Percentiles rank a stretch among this genome's conserved stretches.
phyloP scores from a whole-genome alignment of 768 basidiomycete species.

The Flagelloscypha sp. region DNA sequence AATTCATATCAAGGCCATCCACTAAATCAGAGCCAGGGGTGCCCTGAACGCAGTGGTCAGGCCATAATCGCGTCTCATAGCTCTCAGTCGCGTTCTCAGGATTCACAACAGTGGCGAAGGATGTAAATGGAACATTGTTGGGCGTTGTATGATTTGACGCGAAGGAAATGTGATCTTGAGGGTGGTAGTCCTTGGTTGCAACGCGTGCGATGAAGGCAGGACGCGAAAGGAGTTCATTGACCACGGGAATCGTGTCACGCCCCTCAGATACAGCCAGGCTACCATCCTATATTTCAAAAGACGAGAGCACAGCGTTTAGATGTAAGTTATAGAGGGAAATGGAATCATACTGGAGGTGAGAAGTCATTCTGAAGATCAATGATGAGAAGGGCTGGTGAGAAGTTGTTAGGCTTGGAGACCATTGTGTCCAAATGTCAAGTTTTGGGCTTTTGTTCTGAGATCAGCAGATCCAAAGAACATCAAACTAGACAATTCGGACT shows the following conservation, averaged over 20 bases:
- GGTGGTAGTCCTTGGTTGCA: constrained; percentile 40
- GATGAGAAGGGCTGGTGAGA: constrained; percentile 37
- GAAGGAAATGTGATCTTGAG: constrained; percentile 52
- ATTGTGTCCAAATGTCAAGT: constrained; percentile 1
- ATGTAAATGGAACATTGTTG: constrained; percentile 15
- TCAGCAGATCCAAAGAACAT: too few species aligned
- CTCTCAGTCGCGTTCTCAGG: constrained; percentile 25
- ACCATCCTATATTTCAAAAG: constrained; percentile 28
- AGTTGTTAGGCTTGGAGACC: constrained; percentile 5
- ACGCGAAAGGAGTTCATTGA: constrained; percentile 38
- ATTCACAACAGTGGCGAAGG: constrained; percentile 19
- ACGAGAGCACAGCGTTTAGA: too few species aligned
- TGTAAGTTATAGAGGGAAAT: constrained; percentile 1
- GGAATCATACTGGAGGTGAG: constrained; percentile 24
- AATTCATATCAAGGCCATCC: constrained; percentile 25
- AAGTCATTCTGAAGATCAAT: constrained; percentile 70
- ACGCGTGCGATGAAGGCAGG: constrained; percentile 31
- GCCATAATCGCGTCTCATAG: constrained; percentile 52
- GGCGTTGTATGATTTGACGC: constrained; percentile 26
- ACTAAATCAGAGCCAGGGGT: constrained; percentile 46
- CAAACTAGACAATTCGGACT: too few species aligned
- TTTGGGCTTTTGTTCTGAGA: too few species aligned
- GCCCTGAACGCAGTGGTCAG: constrained; percentile 57
- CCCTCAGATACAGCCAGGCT: constrained; percentile 53
- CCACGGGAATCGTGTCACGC: constrained; percentile 36